These are phyloP conservation scores for Acmispon strigosus DNA, from an alignment of 306 rosid species.

Conservation along the genomic window DNA sequence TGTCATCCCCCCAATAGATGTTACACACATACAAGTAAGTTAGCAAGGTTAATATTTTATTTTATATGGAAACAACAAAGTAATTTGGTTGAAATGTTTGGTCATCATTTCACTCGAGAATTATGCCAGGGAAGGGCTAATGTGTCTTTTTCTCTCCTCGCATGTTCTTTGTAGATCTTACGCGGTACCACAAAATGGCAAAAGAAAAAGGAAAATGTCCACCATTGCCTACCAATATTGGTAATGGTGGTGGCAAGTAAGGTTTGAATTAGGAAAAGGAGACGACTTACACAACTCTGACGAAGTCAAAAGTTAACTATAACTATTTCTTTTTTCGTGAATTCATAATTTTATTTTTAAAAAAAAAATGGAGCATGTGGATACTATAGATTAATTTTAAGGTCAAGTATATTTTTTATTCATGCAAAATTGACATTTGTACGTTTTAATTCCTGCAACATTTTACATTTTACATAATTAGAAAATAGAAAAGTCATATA, in stretches of 20 bases:
- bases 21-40: neutral
- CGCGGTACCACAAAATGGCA: conserved; percentile 15
- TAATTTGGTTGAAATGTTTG: neutral
- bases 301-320: conserved; percentile 18
- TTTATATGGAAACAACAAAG: neutral
- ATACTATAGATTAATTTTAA: neutral
- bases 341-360: too few relatives aligned
- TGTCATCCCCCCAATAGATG: conserved; percentile 15
- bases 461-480: too few relatives aligned
- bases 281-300: conserved; percentile 12
- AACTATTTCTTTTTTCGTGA: too few relatives aligned
- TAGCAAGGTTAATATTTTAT: neutral
- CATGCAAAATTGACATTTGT: too few relatives aligned
- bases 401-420: neutral
- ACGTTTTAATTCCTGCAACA: too few relatives aligned
- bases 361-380: neutral
- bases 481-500: too few relatives aligned
- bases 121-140: neutral
- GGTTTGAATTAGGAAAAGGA: conserved; percentile 16
- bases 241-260: conserved; percentile 18
- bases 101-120: neutral
- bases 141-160: neutral
- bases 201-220: neutral
- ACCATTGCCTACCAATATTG: conserved; percentile 8
- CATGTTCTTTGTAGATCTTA: neutral